phyloP scores from a whole-genome alignment of 306 rosid genomes.

The Urtica urens region DNA sequence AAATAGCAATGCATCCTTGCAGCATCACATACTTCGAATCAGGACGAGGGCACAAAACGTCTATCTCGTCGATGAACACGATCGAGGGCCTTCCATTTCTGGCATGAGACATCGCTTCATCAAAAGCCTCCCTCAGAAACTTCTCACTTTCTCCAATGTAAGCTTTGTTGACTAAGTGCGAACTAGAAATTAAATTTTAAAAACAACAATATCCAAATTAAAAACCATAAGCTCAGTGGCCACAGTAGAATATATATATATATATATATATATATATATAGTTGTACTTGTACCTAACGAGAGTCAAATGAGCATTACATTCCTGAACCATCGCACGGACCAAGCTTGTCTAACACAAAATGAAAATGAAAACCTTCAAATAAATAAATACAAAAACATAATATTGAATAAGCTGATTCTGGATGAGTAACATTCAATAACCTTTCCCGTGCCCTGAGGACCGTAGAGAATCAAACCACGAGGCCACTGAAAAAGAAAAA shows the following conservation, averaged over 20 bases:
- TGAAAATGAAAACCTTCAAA: not conserved
- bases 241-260: not conserved
- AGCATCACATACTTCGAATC: constrained; percentile 44
- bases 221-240: constrained; percentile 6
- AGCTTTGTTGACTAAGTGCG: constrained; percentile 59
- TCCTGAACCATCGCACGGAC: constrained; percentile 80
- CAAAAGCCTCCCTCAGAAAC: constrained; percentile 65
- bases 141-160: constrained; percentile 82
- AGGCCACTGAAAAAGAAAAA: constrained; percentile 53
- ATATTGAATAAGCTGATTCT: not conserved
- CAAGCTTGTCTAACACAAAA: constrained; percentile 60
- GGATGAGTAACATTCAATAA: not conserved
- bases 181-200: constrained; percentile 32
- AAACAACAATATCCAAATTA: not conserved
- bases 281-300: no score
- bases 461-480: constrained; percentile 79
- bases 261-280: no score
- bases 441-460: constrained; percentile 96
- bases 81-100: constrained; percentile 53
- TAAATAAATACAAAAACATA: not conserved
- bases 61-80: constrained; percentile 81
- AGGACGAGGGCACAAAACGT: constrained; percentile 80
- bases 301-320: constrained; percentile 62
- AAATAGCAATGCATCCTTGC: not conserved
- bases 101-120: constrained; percentile 54